Conservation (phyloP, 345 rosid genomes). For the Eutrema japonicum region DNA sequence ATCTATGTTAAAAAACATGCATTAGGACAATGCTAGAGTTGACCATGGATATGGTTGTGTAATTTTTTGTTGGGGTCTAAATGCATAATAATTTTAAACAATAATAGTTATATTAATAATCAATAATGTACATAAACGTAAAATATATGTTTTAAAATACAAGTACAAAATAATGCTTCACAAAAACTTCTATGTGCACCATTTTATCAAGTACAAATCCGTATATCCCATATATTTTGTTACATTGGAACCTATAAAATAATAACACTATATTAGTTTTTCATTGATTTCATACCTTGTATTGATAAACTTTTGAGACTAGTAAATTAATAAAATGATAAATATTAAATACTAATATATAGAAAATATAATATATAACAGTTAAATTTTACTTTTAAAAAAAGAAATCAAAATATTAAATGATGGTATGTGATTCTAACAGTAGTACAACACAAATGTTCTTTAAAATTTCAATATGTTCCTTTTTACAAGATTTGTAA, state of each 20-base stretch:
- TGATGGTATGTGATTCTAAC: not conserved
- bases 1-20: too few relatives aligned
- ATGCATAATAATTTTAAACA: not conserved
- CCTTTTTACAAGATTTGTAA: not conserved
- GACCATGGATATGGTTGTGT: not conserved
- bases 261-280: not conserved
- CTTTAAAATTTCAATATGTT: not conserved
- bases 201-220: not conserved
- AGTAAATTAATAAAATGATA: not conserved
- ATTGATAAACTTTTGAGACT: slow-evolving; percentile 9
- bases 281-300: slow-evolving; percentile 3
- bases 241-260: too few relatives aligned
- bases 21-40: not conserved
- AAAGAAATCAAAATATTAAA: too few relatives aligned
- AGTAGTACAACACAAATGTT: not conserved
- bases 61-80: not conserved
- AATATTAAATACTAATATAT: not conserved
- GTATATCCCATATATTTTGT: not conserved
- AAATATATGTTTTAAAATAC: not conserved
- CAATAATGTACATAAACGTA: not conserved
- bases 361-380: not conserved
- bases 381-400: not conserved
- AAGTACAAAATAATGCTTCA: not conserved
- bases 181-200: not conserved
- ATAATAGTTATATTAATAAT: not conserved